Evolutionary conservation across 2,329 filamentous ascomycete species (phyloP), one percentile per base, ranked within the genome.

Genomic region (Cladosporium austrohemisphaericum): DNA sequence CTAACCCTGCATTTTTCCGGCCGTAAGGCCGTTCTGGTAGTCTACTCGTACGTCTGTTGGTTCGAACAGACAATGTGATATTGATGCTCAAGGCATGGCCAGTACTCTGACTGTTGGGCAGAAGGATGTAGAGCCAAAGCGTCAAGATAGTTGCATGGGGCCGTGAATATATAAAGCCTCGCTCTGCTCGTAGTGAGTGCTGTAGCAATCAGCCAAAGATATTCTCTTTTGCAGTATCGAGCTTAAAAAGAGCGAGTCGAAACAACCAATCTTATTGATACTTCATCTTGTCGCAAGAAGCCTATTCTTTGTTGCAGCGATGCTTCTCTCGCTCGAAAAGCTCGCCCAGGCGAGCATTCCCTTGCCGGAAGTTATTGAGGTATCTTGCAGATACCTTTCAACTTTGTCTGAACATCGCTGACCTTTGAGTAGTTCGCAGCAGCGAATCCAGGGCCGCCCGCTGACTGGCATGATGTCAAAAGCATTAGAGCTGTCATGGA

Each of bases 351-450:
- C 41, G 16, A 25, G 13, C 29, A 5, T 45, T 13, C 20, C 41
- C 3, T 11, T 45, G 20, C 41, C 41, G 3, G 41, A 45, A n/a
- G 41, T 45, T 31, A 9, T 35, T n/a, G 29, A 45, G 29, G 41
- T 35, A 35, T 13, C 6, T 6, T 31, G 11, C n/a, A 33, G 4
- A 4, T 20, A 7, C 29, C 1, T 2, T 11, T 26, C 36, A 14
- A 9, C 5, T 9, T 22, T 11, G 4, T 0, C n/a, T 16, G 7
- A 19, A 19, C 13, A 11, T 23, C 8, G 7, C 41, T 45, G 14
- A 45, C 31, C 6, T n/a, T 20, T 11, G 6, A 2, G n/a, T 5
- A 45, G 41, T 45, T 45, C 22, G 14, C 31, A 3, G 31, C 31
- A 13, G n/a, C 8, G 2, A 45, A 28, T 5, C n/a, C 29, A 35